These are phyloP conservation scores for Collybia sordida DNA, from an alignment of 768 basidiomycete species.

Conservation along the genomic window DNA sequence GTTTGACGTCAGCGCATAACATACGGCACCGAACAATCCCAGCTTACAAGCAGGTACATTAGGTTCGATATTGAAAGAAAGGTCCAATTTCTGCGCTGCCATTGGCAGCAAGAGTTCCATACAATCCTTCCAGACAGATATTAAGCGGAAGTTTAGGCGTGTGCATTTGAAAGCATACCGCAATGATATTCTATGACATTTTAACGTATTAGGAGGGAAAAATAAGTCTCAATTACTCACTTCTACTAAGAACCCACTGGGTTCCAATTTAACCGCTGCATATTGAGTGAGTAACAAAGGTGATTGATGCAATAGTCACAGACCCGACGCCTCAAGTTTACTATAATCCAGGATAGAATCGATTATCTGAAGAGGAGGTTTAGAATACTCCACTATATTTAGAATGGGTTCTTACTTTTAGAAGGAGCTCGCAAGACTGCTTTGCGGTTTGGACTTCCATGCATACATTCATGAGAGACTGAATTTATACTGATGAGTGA, in stretches of 20 bases:
- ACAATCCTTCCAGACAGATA: conserved; percentile 51
- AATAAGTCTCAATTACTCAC: conserved; percentile 22
- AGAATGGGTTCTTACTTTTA: conserved; percentile 45
- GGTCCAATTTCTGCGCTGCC: conserved; percentile 72
- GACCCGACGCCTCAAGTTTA: conserved; percentile 75
- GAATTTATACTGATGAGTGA: neutral
- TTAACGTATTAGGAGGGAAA: neutral
- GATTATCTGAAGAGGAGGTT: conserved; percentile 51
- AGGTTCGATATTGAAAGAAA: conserved; percentile 69
- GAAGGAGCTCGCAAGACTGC: conserved; percentile 70
- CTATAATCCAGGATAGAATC: conserved; percentile 80
- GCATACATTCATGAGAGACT: neutral
- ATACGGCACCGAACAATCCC: neutral
- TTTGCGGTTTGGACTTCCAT: conserved; percentile 70
- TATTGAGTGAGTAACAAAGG: conserved; percentile 6
- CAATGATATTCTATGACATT: conserved; percentile 55
- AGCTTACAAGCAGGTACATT: conserved; percentile 63
- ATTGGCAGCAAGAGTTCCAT: conserved; percentile 75
- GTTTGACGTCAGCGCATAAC: neutral
- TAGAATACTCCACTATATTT: no score
- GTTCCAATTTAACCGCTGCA: conserved; percentile 68
- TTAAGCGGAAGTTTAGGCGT: no score
- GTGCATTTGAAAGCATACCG: conserved; percentile 35
- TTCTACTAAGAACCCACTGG: conserved; percentile 65
- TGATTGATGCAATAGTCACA: conserved; percentile 1